phyloP scores from a whole-genome alignment of 2,329 filamentous ascomycete genomes.

The Aspergillus brasiliensis region DNA sequence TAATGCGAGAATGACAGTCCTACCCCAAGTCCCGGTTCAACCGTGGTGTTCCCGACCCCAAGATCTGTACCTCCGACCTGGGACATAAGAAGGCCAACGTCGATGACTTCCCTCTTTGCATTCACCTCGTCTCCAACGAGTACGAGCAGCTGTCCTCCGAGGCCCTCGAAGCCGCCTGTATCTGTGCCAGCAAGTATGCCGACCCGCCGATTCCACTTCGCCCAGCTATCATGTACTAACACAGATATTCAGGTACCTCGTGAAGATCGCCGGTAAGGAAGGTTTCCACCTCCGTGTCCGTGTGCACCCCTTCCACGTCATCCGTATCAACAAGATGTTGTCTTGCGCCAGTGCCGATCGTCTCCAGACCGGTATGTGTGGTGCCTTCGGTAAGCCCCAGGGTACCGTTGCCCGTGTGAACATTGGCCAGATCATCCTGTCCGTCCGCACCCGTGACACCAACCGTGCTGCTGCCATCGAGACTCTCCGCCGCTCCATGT shows the following conservation, averaged over 20 bases:
- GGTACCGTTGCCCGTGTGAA: slow-evolving; percentile 99
- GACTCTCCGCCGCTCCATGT: slow-evolving; percentile 98
- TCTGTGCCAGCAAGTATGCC: slow-evolving; percentile 97
- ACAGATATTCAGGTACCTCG: slow-evolving; percentile 59
- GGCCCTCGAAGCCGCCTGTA: slow-evolving; percentile 98
- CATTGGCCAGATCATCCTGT: slow-evolving; percentile 99
- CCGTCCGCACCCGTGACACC: slow-evolving; percentile 92
- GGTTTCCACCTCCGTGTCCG: slow-evolving; percentile 72
- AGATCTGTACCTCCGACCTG: slow-evolving; percentile 97
- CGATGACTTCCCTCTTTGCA: slow-evolving; percentile 98
- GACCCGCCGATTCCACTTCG: not conserved
- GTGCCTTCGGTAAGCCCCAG: slow-evolving; percentile 99
- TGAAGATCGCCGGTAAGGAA: slow-evolving; percentile 71
- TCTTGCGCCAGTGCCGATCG: slow-evolving; percentile 99
- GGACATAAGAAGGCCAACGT: slow-evolving; percentile 98
- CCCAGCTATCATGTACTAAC: not conserved
- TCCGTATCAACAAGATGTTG: slow-evolving; percentile 99
- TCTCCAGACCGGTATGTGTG: slow-evolving; percentile 99
- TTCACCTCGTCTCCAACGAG: slow-evolving; percentile 99
- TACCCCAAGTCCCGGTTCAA: slow-evolving; percentile 99
- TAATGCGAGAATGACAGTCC: slow-evolving; percentile 58
- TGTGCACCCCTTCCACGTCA: slow-evolving; percentile 99
- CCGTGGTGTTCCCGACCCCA: slow-evolving; percentile 87
- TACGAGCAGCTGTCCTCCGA: slow-evolving; percentile 99
- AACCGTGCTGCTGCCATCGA: slow-evolving; percentile 92